phyloP scores from a whole-genome alignment of 2,329 filamentous ascomycete species.

The Fusarium solani-melongenae region DNA sequence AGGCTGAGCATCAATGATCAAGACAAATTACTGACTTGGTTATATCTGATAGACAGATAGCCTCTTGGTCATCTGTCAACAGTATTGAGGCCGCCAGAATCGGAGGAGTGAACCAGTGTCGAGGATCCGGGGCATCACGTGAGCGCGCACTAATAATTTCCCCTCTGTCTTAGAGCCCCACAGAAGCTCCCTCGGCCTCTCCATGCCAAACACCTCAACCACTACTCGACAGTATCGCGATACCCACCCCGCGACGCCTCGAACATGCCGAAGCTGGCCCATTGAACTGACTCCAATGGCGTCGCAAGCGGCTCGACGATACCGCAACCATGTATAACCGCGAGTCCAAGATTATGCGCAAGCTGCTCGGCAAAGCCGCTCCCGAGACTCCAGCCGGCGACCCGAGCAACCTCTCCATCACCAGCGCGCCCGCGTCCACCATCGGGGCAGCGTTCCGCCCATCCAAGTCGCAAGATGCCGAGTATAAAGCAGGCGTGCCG shows the following conservation, averaged over 20 bases:
- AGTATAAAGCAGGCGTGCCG: slow-evolving; percentile 63
- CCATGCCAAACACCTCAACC: slow-evolving; percentile 12
- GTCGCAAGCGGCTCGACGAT: slow-evolving; percentile 43
- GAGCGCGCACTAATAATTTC: not conserved
- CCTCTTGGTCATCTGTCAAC: not conserved
- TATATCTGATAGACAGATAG: not conserved
- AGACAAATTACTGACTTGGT: not conserved
- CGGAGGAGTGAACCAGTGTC: not conserved
- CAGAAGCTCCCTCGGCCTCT: slow-evolving; percentile 24
- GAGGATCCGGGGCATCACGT: not conserved
- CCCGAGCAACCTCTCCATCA: slow-evolving; percentile 51
- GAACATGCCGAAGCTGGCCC: slow-evolving; percentile 30
- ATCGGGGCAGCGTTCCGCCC: slow-evolving; percentile 59
- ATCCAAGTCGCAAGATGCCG: slow-evolving; percentile 65
- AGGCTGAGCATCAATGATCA: not conserved
- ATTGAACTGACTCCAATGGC: slow-evolving; percentile 46
- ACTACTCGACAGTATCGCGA: not conserved
- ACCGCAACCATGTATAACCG: slow-evolving; percentile 60
- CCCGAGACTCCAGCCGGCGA: slow-evolving; percentile 60
- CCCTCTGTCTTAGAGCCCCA: slow-evolving; percentile 17
- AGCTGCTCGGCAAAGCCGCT: slow-evolving; percentile 66
- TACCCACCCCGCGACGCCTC: not conserved
- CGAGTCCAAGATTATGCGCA: slow-evolving; percentile 68
- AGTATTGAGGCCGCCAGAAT: not conserved
- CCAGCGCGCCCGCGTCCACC: slow-evolving; percentile 56